Evolutionary conservation across 495 filamentous ascomycete species (phyloP), one percentile per base, ranked within the genome.

Genomic region (Aspergillus avenaceus): DNA sequence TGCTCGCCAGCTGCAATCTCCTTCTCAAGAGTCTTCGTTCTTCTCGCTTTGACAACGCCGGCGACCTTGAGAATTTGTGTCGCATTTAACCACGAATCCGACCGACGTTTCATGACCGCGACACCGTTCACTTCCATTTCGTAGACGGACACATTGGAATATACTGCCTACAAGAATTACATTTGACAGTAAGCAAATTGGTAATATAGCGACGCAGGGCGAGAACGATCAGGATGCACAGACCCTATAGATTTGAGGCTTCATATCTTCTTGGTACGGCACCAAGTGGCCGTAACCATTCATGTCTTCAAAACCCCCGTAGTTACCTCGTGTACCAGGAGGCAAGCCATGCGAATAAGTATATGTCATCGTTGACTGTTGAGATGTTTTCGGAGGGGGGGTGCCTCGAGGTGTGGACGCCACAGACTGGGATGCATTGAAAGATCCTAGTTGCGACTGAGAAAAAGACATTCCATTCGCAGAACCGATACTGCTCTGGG

Each of bases 1-100:
- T 98, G 92, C 58, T 93, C 88, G 48, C 93, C 93, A 0, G 84
- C 91, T 41, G 95, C 82, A 48, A 98, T 97, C 67, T 97, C 93
- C 67, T 96, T 97, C 64, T 98, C 93, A 34, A 98, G 74, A 7
- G 97, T 92, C 69, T 98, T 98, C 40, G 93, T 97, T 43, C 93
- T 83, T 61, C 95, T 91, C 32, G 92, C 93, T 69, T 98, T 98
- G 54, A 95, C 91, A 36, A 98, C 90, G 23, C 90, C 90, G 12
- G 93, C 93, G 24, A 98, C 90, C 66, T 98, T 98, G 41, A 96
- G 72, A 45, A 96, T 96, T 64, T 96, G 91, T 7, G 91, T 96
- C 16, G 91, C 91, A 65, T 96, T 96, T 55, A 96, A 71, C 90
- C 91, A 96, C 48, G 88, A 88, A 62, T 97, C 91, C 48, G 82